Base-by-base conservation (phyloP, 2,329 filamentous ascomycete genomes). In the Plectosphaerella sp. region DNA sequence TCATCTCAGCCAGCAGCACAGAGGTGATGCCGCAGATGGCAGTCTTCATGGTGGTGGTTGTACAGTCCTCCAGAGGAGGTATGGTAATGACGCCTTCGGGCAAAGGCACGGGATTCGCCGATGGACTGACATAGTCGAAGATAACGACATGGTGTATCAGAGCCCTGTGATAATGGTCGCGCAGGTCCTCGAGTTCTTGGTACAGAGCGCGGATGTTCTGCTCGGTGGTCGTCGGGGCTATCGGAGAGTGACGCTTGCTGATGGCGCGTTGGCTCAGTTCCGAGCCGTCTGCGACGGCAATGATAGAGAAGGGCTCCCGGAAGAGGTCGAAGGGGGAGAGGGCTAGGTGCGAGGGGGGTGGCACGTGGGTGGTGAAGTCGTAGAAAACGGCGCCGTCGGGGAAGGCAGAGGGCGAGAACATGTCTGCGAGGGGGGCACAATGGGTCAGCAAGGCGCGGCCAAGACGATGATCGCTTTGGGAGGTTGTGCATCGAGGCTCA, bases 391-490 rank as follows among this genome's bases (percentile, higher is more conserved):
- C 85, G 55, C 93, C 93, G 60, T 86, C 82, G 11, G 91, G 91
- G 68, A 94, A 96, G 14, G 88, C 89, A 62, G 94, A 75, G 41
- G 93, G 93, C 53, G 91, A 96, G 72, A 97, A 97, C 86, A 94
- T 92, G 70, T 91, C 91, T 96, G 67, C 55, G 50, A 46, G 45
- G 47, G 42, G 25, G 52, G 53, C 18, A 58, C 52, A 33, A 48
- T 28, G 14, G 42, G 52, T 54, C 39, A 49, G 43, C 10, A 12
- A 43, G 6, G 16, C n/a, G 35, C 14, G 4, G 8, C 22, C 20
- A 25, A 15, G 16, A 10, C 22, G 22, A 3, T 16, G 15, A 18
- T 14, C 45, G 12, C 22, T 22, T 22, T 22, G 3, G 22, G 22
- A 5, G 22, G 22, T 22, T 22, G 22, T 22, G 33, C 7, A 15